Evolutionary conservation across 164 flowering plant species (phyloP), one percentile per base, ranked within the genome.

Genomic region (Chimonanthus praecox): DNA sequence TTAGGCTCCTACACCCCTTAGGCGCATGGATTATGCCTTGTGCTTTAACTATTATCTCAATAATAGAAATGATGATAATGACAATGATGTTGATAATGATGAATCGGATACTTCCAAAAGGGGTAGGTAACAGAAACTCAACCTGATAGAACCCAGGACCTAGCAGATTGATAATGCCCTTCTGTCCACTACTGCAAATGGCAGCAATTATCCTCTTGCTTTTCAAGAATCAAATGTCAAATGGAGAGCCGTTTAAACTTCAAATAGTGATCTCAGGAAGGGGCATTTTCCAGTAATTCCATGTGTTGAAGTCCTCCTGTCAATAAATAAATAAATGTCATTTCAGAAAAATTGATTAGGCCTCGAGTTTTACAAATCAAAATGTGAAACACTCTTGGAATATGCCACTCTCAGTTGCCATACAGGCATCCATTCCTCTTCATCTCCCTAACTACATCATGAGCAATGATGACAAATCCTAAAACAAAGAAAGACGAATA

Each of bases 231-330:
- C 66, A 63, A 21, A 63, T 1, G 7, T 63, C 7, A 6, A 6
- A 63, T 16, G 44, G 66, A 21, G 8, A 8, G 15, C 2, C 4
- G 45, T 4, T 33, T 74, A 20, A 66, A 15, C 81, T 76, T 91
- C 85, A 88, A 47, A 72, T 21, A 75, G 81, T 77, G 68, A 89
- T 73, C 67, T 51, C 67, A 47, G 87, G 88, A 80, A 88, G 88
- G 0, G 97, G 94, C 73, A 88, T 71, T 80, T 78, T 93, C 99
- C 98, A 95, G 82, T 49, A 95, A 78, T 95, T 95, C 98, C 98
- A 95, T 51, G 90, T 73, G 76, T 95, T 95, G 74, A 79, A 95
- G 74, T 91, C 98, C 87, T 95, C 98, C 99, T 95, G 87, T 21
- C 76, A 16, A 16, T 10, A 47, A 54, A 58, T 49, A 62, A 16